These are phyloP conservation scores for Colletotrichum lupini DNA, from an alignment of 2,329 filamentous ascomycete genomes.

Conservation along the genomic window DNA sequence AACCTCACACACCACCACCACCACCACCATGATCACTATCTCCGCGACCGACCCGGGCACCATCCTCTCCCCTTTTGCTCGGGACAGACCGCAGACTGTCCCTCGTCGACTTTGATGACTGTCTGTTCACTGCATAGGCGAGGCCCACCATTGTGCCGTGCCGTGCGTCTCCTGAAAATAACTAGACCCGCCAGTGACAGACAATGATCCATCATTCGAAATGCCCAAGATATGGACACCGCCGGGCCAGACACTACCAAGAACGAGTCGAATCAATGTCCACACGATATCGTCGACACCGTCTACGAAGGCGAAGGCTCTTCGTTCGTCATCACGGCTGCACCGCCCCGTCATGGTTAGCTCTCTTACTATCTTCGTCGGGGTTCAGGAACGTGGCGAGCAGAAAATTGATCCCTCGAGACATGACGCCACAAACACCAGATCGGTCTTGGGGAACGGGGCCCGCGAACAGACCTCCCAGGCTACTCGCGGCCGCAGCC, in stretches of 20 bases:
- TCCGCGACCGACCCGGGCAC: background rate
- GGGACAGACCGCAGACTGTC: background rate
- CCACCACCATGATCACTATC: too few relatives aligned
- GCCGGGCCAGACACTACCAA: background rate
- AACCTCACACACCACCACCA: background rate
- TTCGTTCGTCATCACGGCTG: background rate
- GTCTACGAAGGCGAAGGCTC: background rate
- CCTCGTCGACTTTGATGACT: background rate
- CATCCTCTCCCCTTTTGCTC: background rate
- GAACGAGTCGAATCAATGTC: background rate
- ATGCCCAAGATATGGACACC: background rate
- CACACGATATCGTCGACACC: background rate
- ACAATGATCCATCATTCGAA: background rate
- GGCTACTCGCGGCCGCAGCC: background rate
- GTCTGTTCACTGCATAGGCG: background rate
- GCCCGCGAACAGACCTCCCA: conserved; percentile 22
- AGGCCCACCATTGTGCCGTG: background rate
- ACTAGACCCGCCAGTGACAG: background rate
- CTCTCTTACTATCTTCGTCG: background rate
- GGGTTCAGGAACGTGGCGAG: conserved; percentile 22
- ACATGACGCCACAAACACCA: background rate
- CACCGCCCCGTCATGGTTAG: conserved; percentile 7
- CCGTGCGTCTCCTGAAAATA: background rate
- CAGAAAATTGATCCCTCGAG: conserved; percentile 6
- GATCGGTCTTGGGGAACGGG: conserved; percentile 15